Base-by-base conservation (phyloP, 148 eudicot genomes). In the Amaranthus hypochondriacus region DNA sequence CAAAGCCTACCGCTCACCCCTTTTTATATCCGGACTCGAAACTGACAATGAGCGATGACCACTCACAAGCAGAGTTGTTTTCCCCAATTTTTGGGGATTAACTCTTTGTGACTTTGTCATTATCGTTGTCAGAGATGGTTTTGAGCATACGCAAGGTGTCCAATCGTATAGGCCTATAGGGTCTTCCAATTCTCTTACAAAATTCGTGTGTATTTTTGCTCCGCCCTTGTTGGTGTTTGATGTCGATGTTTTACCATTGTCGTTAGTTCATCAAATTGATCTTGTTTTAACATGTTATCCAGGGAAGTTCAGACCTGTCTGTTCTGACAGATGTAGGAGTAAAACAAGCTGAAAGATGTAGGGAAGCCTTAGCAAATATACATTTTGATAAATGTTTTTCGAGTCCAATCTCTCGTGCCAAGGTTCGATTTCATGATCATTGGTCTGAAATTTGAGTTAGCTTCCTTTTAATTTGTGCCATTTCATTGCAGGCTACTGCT, bases 381-480 rank as follows among this genome's bases (percentile, higher is more conserved):
- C 76, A 83, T 68, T 90, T 90, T 59, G 95, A 87, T 62, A 77
- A 74, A 66, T 90, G 95, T 80, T 90, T 86, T 78, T 86, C 95
- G 14, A 90, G 90, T 82, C 95, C 95, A 57, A 86, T 90, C 76
- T 76, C 88, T 68, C 95, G 95, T 76, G 95, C 95, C 44, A 90
- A 87, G 95, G 95, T 90, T 69, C 9, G 64, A 59, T 63, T 51
- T 76, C 67, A 77, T 71, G 18, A 64, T 12, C 13, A 44, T 62
- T 39, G 42, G 48, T 43, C 43, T 64, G 58, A 54, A 62, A 69
- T 58, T 68, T 68, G 3, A 15, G 14, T 39, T 28, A 9, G 53
- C 12, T 65, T 63, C 56, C 14, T 14, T 46, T 50, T 9, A 5
- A 14, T 65, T 15, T 43, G 18, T 63, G 21, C 6, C 28, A 9